Percentiles rank a stretch among this genome's conserved stretches.
Conservation (phyloP, 2,329 filamentous ascomycete genomes). For the Tolypocladium endophyticum region DNA sequence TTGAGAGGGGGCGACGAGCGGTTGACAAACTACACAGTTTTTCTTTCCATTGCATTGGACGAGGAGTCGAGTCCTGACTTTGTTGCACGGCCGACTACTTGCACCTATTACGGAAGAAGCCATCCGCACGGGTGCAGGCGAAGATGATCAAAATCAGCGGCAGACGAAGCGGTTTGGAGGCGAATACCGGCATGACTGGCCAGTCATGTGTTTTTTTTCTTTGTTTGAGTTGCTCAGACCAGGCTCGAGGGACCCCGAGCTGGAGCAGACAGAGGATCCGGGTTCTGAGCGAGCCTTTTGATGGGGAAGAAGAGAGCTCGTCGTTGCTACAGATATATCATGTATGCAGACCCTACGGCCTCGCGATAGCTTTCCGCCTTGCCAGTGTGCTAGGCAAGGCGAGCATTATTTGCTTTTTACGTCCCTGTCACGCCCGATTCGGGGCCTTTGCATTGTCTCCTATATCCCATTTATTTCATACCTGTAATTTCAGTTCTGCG, state of each 20-base stretch:
- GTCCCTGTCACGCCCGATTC: conserved; percentile 2
- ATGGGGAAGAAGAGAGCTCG: background rate
- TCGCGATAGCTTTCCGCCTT: conserved; percentile 1
- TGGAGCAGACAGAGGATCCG: background rate
- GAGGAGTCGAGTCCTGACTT: conserved; percentile 27
- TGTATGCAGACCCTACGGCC: conserved; percentile 4
- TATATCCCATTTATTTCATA: conserved; percentile 9
- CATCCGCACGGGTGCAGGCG: background rate
- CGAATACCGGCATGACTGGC: conserved; percentile 1
- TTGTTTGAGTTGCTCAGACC: conserved; percentile 2
- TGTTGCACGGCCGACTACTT: conserved; percentile 12
- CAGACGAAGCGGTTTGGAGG: conserved; percentile 5
- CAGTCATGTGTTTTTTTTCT: conserved; percentile 5
- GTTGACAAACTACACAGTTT: conserved; percentile 1
- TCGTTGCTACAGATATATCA: conserved; percentile 4
- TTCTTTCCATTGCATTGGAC: conserved; percentile 25
- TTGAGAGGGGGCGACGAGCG: background rate
- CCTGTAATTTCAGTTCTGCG: conserved; percentile 8
- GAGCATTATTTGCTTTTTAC: background rate
- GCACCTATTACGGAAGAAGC: conserved; percentile 4
- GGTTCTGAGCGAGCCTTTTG: background rate
- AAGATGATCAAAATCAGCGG: background rate
- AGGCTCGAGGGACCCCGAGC: background rate
- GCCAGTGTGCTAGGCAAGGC: background rate
- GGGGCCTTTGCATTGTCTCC: conserved; percentile 7